These are phyloP conservation scores for Magnusiomyces suaveolens DNA, from an alignment of 1,139 yeast genomes.

Conservation along the genomic window DNA sequence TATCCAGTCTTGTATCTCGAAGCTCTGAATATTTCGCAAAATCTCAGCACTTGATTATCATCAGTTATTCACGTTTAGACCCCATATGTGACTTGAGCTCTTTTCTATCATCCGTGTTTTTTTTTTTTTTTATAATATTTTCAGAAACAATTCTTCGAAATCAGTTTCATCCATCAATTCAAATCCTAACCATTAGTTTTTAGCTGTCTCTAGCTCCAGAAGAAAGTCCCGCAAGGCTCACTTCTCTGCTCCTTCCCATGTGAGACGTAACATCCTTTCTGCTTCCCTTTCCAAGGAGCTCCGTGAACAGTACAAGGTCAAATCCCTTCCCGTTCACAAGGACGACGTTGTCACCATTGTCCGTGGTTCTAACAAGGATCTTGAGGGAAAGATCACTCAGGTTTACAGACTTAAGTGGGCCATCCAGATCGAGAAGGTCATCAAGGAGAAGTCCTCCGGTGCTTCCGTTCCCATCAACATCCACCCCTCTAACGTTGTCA, in stretches of 20 bases:
- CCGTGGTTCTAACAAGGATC: constrained; percentile 99
- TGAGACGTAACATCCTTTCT: constrained; percentile 89
- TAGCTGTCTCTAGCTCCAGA: constrained; percentile 96
- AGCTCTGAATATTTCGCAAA: no score
- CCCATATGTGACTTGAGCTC: no score
- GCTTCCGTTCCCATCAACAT: constrained; percentile 95
- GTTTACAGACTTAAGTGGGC: constrained; percentile 99
- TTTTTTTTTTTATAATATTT: no score
- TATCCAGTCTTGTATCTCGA: no score
- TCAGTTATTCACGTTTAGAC: no score
- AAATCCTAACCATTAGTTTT: constrained; percentile 2
- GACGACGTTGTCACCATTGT: constrained; percentile 92
- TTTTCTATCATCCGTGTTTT: no score
- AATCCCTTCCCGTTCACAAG: constrained; percentile 95
- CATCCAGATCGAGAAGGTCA: constrained; percentile 93
- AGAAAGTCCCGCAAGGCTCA: constrained; percentile 99
- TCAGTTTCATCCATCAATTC: neutral
- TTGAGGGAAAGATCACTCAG: constrained; percentile 95
- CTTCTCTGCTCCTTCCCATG: constrained; percentile 96
- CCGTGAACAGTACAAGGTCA: constrained; percentile 94
- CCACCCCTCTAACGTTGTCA: constrained; percentile 98
- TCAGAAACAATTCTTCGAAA: no score
- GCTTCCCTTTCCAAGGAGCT: constrained; percentile 99
- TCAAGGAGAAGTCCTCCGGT: constrained; percentile 97
- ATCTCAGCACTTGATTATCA: no score